Evolutionary conservation across 306 rosid species (phyloP), one percentile per base, ranked within the genome.

Genomic region (Fragaria ananassa): DNA sequence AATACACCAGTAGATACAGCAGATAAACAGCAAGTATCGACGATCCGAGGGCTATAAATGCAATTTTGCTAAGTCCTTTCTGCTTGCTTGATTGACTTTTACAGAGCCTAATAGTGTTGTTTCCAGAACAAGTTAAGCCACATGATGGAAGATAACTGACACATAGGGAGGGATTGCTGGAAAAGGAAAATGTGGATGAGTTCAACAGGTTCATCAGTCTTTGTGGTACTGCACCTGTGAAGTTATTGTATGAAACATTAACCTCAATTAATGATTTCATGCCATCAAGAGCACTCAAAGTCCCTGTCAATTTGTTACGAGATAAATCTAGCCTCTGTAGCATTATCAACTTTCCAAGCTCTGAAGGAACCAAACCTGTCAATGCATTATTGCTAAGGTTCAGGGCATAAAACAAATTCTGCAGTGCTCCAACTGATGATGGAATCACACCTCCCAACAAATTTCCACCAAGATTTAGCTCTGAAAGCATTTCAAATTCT

Each of bases 401-500:
- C 83, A 95, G 76, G 21, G 80, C 87, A 17, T 83, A 82, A 0
- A 70, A 69, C 78, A 91, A 79, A 76, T 73, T 80, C 79, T 76
- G 77, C 89, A 92, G 53, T 58, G 81, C 72, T 81, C 95, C 98
- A 74, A 95, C 8, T 0, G 89, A 83, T 27, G 81, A 25, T n/a
- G 96, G 92, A 81, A 95, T 89, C 74, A 76, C 81, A 15, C 98
- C 97, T 65, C 86, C 92, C 17, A 95, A 75, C 75, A 60, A 64
- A 79, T 95, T 95, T 53, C 96, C 96, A 37, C 96, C 97, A 74
- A 95, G 88, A 27, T 86, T 88, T 63, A 95, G 89, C 82, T 84
- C 87, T 10, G 25, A 71, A 62, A 95, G 93, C 74, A 17, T 64
- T 50, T 51, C 51, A 76, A 89, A 85, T 21, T 82, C 83, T 0